Base-by-base conservation (phyloP, 768 basidiomycete genomes). In the Pleurotus eryngii region DNA sequence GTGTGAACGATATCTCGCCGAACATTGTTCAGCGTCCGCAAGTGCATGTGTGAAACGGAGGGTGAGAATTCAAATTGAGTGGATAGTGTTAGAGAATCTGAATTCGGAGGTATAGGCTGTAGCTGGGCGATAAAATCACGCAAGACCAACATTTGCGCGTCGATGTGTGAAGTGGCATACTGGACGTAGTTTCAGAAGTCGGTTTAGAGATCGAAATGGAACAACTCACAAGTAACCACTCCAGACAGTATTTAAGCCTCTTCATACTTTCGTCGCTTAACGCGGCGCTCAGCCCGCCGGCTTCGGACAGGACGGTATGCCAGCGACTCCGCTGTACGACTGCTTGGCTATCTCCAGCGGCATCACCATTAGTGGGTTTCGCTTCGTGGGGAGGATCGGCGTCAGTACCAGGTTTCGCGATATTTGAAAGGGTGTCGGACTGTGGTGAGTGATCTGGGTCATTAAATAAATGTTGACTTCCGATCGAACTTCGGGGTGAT, bases 181-280 rank as follows among this genome's bases (percentile, higher is more conserved):
- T 94, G 58, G 7, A 15, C 50, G 47, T 27, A 38, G 15, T 49
- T 14, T 55, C 65, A 7, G 55, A 55, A 40, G 42, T 26, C 12
- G 2, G 45, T 15, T n/a, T 53, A 47, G 48, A 53, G 26, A 61
- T 26, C n/a, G 24, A 37, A 40, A 22, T 27, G 43, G 48, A 49
- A 43, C 18, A 4, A 76, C 82, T 20, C 24, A 92, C 91, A 77
- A 90, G 87, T 15, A 96, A 76, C 92, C 92, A 95, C 57, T 91
- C 84, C 26, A 96, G 68, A 70, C 90, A 93, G 66, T 95, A 95
- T 67, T 86, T 85, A 40, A 96, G 71, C 54, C 89, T 77, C 56
- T 90, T 78, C 89, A 96, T 90, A 65, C 87, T 93, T 70, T 95
- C 94, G 60, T 95, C 92, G 68, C 92, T 93, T 30, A 95, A 76